Evolutionary conservation across 345 rosid genomes (phyloP), one percentile per base, ranked within the genome.

Genomic region (Excoecaria agallocha): DNA sequence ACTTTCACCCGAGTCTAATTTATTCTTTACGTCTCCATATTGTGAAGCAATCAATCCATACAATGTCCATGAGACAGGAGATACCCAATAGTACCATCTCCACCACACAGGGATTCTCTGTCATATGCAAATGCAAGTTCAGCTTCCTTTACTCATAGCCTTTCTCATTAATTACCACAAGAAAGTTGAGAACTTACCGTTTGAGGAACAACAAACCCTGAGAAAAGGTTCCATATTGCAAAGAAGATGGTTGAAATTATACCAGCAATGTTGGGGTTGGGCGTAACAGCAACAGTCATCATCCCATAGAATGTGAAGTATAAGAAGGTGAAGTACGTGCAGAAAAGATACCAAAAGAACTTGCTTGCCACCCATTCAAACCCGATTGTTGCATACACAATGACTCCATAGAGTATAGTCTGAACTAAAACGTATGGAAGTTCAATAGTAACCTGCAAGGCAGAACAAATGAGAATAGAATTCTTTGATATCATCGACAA

Each of bases 241-340:
- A 73, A 87, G 82, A 87, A 89, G 15, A 82, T 75, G 5, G 91
- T 69, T 63, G 93, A 71, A 60, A 84, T 56, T 13, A 89, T 81
- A 70, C 82, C 86, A 15, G 93, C 87, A 50, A 89, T 76, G 71
- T 75, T 78, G 61, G 82, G 89, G 84, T 89, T 82, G 2, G 93
- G 91, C 1, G 93, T 87, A 69, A 83, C 68, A 11, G 91, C 93
- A 15, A 89, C 89, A 3, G 82, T 69, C 91, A 86, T 83, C 93
- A 89, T 89, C 11, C 93, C 93, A 30, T 86, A 89, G 79, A 79
- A 79, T 5, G 89, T 89, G 85, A 87, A 86, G 86, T 87, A 89
- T 57, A 87, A 49, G 62, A 89, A 69, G 59, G 86, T 83, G 89
- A 89, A 84, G 83, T 77, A 89, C 89, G 79, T 87, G 81, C 74